phyloP scores from a whole-genome alignment of 1,284 basidiomycete species.

The Laetiporus sulphureus region DNA sequence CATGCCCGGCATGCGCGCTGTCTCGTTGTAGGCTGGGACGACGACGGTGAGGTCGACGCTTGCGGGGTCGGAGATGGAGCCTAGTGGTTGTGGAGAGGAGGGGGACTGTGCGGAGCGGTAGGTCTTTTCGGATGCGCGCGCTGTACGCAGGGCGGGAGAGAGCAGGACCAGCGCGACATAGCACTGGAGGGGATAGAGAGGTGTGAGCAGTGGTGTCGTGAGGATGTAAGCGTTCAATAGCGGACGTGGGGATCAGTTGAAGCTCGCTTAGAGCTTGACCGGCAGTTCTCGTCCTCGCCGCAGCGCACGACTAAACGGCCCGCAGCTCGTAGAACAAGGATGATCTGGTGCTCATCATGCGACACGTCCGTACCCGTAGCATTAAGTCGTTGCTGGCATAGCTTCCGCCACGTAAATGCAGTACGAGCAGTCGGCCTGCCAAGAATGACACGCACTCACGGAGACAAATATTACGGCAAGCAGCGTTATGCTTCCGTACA shows the following conservation, averaged over 20 bases:
- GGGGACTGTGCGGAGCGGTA: constrained; percentile 51
- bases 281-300: constrained; percentile 53
- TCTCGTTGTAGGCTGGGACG: constrained; percentile 91
- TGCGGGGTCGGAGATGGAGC: constrained; percentile 44
- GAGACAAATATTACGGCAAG: constrained; percentile 17
- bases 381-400: background rate
- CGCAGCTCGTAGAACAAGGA: constrained; percentile 86
- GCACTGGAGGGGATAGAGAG: constrained; percentile 31
- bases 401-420: background rate
- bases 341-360: constrained; percentile 67
- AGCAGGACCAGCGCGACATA: constrained; percentile 59
- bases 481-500: constrained; percentile 18
- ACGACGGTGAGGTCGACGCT: constrained; percentile 72
- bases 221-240: constrained; percentile 7
- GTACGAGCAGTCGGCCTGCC: background rate
- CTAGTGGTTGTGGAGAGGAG: constrained; percentile 42
- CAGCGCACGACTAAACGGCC: constrained; percentile 53
- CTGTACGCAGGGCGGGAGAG: constrained; percentile 61
- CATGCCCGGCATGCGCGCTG: constrained; percentile 75
- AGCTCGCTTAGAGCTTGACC: constrained; percentile 34
- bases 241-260: constrained; percentile 27
- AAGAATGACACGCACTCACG: constrained; percentile 17
- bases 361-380: constrained; percentile 7
- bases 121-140: constrained; percentile 57
- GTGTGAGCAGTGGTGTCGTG: constrained; percentile 16